phyloP scores from a whole-genome alignment of 139 green algal species.

The Auxenochlorella protothecoides region DNA sequence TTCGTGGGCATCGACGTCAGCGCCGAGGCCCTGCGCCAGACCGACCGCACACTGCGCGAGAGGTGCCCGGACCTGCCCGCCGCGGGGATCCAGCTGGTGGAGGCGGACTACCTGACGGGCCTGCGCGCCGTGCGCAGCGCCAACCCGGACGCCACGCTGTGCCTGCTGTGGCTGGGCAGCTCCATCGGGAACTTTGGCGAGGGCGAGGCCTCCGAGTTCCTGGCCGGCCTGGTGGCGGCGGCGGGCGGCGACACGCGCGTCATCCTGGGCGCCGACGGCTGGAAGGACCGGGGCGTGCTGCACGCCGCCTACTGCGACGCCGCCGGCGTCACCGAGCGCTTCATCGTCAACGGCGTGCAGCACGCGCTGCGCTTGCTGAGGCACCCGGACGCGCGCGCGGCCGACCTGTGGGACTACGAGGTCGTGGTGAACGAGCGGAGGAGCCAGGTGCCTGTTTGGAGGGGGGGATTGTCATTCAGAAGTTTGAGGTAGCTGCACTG shows the following conservation, averaged over 20 bases:
- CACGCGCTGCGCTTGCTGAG: conserved; percentile 26
- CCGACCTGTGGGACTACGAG: conserved; percentile 19
- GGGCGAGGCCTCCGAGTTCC: conserved; percentile 29
- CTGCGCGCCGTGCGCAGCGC: not conserved
- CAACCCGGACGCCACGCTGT: conserved; percentile 26
- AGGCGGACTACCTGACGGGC: conserved; percentile 22
- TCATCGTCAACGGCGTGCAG: conserved; percentile 52
- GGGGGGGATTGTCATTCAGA: not conserved
- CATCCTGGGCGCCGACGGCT: conserved; percentile 40
- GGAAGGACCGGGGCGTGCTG: conserved; percentile 40
- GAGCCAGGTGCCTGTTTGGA: conserved; percentile 6
- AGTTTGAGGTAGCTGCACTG: not conserved
- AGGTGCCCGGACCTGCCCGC: not conserved
- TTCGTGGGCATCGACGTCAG: conserved; percentile 48
- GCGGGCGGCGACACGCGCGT: conserved; percentile 16
- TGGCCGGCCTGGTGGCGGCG: conserved; percentile 12
- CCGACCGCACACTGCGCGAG: conserved; percentile 14
- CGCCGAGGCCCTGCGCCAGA: conserved; percentile 33
- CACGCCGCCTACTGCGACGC: conserved; percentile 41
- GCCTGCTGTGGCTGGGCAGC: conserved; percentile 52
- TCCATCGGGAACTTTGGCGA: conserved; percentile 47
- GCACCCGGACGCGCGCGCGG: conserved; percentile 1
- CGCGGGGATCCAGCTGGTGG: conserved; percentile 9
- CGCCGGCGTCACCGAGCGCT: conserved; percentile 42
- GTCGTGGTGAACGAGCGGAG: conserved; percentile 16